Percentiles rank a stretch among this genome's conserved stretches.
These are phyloP conservation scores for Ogataea wickerhamii DNA, from an alignment of 805 yeast species.

Conservation along the genomic window DNA sequence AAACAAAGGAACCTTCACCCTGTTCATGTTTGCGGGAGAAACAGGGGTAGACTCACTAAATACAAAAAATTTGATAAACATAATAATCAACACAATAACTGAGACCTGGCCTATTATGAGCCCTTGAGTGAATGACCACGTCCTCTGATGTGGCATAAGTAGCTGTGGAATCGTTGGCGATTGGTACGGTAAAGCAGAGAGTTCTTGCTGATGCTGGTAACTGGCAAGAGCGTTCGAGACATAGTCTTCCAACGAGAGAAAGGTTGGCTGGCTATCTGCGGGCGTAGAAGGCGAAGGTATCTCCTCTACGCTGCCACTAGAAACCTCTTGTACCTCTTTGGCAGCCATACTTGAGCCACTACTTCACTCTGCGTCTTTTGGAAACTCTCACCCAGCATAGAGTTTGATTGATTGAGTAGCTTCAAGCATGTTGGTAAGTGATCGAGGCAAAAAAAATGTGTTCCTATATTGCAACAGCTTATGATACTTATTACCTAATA, in stretches of 20 bases:
- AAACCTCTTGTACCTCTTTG: too few relatives aligned
- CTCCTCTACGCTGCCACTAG: too few relatives aligned
- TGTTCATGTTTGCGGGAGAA: constrained; percentile 28
- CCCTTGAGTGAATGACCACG: constrained; percentile 77
- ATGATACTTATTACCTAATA: too few relatives aligned
- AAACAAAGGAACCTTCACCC: constrained; percentile 18
- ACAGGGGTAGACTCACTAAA: constrained; percentile 62
- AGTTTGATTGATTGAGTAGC: too few relatives aligned
- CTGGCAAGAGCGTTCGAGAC: constrained; percentile 16
- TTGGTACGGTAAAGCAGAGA: constrained; percentile 11
- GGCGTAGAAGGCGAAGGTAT: too few relatives aligned
- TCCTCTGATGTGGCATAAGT: constrained; percentile 10
- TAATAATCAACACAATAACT: constrained; percentile 57
- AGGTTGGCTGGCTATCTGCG: constrained; percentile 5
- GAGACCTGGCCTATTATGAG: constrained; percentile 69
- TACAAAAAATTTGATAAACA: constrained; percentile 71
- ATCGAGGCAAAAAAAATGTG: too few relatives aligned
- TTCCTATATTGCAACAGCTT: too few relatives aligned
- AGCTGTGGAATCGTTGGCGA: constrained; percentile 1
- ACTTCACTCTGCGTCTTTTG: too few relatives aligned
- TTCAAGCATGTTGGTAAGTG: too few relatives aligned
- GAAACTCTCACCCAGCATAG: too few relatives aligned
- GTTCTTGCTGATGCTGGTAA: constrained; percentile 20
- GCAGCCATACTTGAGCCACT: too few relatives aligned
- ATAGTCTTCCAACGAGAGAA: constrained; percentile 18